These are phyloP conservation scores for Albugo candida DNA, from an alignment of 352 stramenopile species.

Conservation along the genomic window DNA sequence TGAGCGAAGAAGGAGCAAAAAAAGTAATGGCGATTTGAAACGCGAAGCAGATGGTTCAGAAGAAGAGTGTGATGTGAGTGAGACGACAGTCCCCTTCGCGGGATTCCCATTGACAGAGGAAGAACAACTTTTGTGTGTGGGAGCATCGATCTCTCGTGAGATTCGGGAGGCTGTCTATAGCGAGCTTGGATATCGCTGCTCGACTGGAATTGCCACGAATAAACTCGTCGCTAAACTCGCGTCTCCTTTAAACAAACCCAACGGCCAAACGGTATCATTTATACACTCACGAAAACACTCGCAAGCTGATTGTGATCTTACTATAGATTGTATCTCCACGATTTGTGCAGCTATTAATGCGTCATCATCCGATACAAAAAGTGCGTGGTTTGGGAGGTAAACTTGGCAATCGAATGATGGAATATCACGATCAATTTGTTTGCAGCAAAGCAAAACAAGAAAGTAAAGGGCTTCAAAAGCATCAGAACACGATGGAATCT, in stretches of 20 bases:
- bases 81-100: neutral
- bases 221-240: slow-evolving; percentile 64
- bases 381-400: slow-evolving; percentile 59
- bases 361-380: slow-evolving; percentile 49
- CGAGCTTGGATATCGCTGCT: slow-evolving; percentile 61
- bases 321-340: slow-evolving; percentile 31
- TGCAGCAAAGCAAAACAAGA: neutral
- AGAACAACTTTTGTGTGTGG: slow-evolving; percentile 46
- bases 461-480: neutral
- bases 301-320: neutral
- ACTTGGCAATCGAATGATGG: slow-evolving; percentile 42
- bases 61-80: neutral
- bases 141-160: slow-evolving; percentile 39
- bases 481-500: neutral
- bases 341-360: slow-evolving; percentile 41
- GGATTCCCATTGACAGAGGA: slow-evolving; percentile 40
- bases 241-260: slow-evolving; percentile 64
- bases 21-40: slow-evolving; percentile 14
- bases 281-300: neutral
- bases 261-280: slow-evolving; percentile 34
- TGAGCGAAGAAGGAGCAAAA: neutral
- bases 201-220: slow-evolving; percentile 50
- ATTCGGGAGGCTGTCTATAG: slow-evolving; percentile 42
- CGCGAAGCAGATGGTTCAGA: slow-evolving; percentile 5
- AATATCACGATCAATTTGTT: slow-evolving; percentile 18